Conservation (phyloP, 2,329 filamentous ascomycete species). For the Cladosporium austrohemisphaericum region DNA sequence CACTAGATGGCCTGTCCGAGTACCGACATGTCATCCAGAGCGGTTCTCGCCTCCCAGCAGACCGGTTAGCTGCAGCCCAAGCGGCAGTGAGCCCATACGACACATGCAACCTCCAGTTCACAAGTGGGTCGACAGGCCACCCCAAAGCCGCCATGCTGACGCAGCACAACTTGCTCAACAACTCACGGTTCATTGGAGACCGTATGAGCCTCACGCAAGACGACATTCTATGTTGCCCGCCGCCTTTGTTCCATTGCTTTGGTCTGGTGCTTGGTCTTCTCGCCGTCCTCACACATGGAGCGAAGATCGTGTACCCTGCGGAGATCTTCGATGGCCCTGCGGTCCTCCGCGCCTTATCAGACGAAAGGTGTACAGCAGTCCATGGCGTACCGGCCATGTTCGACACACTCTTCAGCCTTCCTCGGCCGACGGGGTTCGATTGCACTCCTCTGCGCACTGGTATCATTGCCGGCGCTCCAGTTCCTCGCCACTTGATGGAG, state of each 20-base stretch:
- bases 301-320: constrained; percentile 70
- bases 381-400: constrained; percentile 86
- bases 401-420: constrained; percentile 56
- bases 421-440: constrained; percentile 47
- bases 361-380: constrained; percentile 59
- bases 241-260: constrained; percentile 83
- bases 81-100: constrained; percentile 59
- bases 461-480: constrained; percentile 74
- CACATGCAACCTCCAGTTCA: constrained; percentile 72
- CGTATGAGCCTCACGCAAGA: constrained; percentile 64
- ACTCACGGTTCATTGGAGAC: constrained; percentile 50
- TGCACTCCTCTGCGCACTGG: constrained; percentile 60
- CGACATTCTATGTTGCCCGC: constrained; percentile 74
- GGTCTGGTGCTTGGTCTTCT: constrained; percentile 74
- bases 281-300: constrained; percentile 68
- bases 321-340: constrained; percentile 68
- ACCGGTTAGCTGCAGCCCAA: constrained; percentile 52
- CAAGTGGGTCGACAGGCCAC: constrained; percentile 67
- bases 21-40: constrained; percentile 33
- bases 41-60: constrained; percentile 48
- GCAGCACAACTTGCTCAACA: constrained; percentile 30
- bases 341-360: constrained; percentile 60
- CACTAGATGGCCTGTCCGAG: constrained; percentile 21
- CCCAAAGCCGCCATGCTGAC: constrained; percentile 74
- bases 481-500: constrained; percentile 72